Base-by-base conservation (phyloP, 306 rosid species). In the Lagenaria siceraria region DNA sequence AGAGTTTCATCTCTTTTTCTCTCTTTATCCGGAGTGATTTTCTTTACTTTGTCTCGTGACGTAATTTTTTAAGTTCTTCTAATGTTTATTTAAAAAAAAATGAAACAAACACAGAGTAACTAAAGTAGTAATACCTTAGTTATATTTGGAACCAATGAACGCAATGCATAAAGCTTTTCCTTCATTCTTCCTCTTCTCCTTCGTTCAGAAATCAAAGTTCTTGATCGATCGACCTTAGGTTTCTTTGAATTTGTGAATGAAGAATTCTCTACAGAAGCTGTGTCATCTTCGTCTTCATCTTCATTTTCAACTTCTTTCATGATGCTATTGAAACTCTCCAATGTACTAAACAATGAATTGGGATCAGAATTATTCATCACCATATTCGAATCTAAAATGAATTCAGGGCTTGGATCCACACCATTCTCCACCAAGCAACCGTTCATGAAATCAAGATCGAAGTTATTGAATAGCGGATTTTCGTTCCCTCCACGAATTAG, bases 71-170 rank as follows among this genome's bases (percentile, higher is more conserved):
- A 4, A 29, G 33, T 29, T 29, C 4, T 29, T 29, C 33, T 29
- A 29, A 29, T 29, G 3, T 4, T 29, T 29, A 29, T 29, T 29
- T 29, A 29, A 29, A 29, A 29, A 0, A 29, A 29, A 29, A 29
- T 29, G 3, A 29, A 29, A 29, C 33, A 4, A 29, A 29, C n/a
- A n/a, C n/a, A n/a, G n/a, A n/a, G n/a, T n/a, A n/a, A 29, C 33
- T 29, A 29, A 29, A 36, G 11, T 5, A 42, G 48, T 42, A 29
- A 9, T 83, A 94, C 99, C 90, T 95, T 92, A 11, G 95, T 88
- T 70, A 95, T 95, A 83, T 89, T 90, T 24, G 99, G 99, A 83
- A 95, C 99, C 83, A 90, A 80, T 74, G 97, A 74, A 25, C 97
- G 87, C 82, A 95, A 86, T 64, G 92, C 91, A 40, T 92, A 90